Conservation (phyloP, 768 basidiomycete species). For the Tricholoma matsutake region DNA sequence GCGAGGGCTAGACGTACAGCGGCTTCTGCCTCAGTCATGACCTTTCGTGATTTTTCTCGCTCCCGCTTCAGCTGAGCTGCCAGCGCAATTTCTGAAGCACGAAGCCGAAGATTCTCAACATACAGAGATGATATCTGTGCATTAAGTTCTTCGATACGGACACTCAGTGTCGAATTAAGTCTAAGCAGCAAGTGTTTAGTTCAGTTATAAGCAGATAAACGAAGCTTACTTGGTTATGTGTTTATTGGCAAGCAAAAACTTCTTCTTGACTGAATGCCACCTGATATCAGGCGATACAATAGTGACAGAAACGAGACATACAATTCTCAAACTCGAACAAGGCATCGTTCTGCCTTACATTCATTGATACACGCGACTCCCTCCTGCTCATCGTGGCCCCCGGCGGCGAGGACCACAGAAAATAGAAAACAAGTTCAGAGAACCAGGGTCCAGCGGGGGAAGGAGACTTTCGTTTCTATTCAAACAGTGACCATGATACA, state of each 20-base stretch:
- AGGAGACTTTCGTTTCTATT: slow-evolving; percentile 10
- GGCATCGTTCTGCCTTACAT: slow-evolving; percentile 71
- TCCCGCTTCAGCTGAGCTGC: slow-evolving; percentile 76
- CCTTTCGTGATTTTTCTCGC: slow-evolving; percentile 68
- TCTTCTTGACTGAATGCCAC: slow-evolving; percentile 78
- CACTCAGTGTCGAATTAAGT: slow-evolving; percentile 81
- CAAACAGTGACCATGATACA: slow-evolving; percentile 19
- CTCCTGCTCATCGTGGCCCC: slow-evolving; percentile 51
- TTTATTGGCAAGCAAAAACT: slow-evolving; percentile 86
- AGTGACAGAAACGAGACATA: slow-evolving; percentile 38
- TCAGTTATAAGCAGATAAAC: neutral
- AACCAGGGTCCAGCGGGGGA: slow-evolving; percentile 4
- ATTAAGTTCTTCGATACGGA: slow-evolving; percentile 82
- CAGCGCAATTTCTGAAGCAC: slow-evolving; percentile 77
- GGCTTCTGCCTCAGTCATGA: slow-evolving; percentile 70
- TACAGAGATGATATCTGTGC: slow-evolving; percentile 79
- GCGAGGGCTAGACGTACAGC: slow-evolving; percentile 46
- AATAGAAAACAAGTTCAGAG: slow-evolving; percentile 10
- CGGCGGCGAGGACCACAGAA: slow-evolving; percentile 23
- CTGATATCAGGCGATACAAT: slow-evolving; percentile 22
- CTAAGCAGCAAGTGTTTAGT: slow-evolving; percentile 31
- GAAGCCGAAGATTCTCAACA: slow-evolving; percentile 78
- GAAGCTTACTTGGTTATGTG: slow-evolving; percentile 81
- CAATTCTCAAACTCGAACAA: slow-evolving; percentile 83
- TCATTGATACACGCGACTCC: slow-evolving; percentile 62